These are phyloP conservation scores for Pseudonitzschia multiseries DNA, from an alignment of 108 stramenopile species.

Conservation along the genomic window DNA sequence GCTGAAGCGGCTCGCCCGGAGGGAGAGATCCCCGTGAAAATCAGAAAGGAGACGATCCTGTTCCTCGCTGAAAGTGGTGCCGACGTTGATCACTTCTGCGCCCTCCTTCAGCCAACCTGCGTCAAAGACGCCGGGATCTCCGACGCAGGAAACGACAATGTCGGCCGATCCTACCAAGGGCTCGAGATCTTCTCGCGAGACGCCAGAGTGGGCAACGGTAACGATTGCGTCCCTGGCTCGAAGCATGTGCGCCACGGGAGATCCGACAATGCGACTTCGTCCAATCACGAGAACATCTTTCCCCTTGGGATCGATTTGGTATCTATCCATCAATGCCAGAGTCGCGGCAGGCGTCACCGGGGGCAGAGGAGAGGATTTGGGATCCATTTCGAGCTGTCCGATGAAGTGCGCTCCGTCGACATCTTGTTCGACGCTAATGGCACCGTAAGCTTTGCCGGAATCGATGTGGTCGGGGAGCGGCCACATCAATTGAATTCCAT, in stretches of 20 bases:
- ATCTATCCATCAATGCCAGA: slow-evolving; percentile 92
- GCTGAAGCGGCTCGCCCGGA: slow-evolving; percentile 65
- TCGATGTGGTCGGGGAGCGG: slow-evolving; percentile 45
- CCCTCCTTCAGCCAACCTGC: slow-evolving; percentile 94
- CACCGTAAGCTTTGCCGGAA: slow-evolving; percentile 29
- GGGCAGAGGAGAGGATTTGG: slow-evolving; percentile 6
- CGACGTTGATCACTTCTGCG: slow-evolving; percentile 97
- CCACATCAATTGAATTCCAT: slow-evolving; percentile 62
- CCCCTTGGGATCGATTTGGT: slow-evolving; percentile 74
- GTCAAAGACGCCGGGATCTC: slow-evolving; percentile 84
- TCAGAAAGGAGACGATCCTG: slow-evolving; percentile 69
- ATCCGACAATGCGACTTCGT: slow-evolving; percentile 87
- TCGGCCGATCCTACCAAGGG: slow-evolving; percentile 81
- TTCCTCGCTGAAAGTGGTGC: slow-evolving; percentile 76
- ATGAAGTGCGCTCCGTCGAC: slow-evolving; percentile 49
- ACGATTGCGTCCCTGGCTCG: slow-evolving; percentile 92
- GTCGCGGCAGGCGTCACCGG: slow-evolving; percentile 94
- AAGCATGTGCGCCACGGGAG: slow-evolving; percentile 91
- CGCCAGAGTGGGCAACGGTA: slow-evolving; percentile 91
- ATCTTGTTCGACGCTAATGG: slow-evolving; percentile 37
- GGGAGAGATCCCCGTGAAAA: slow-evolving; percentile 92
- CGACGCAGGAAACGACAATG: slow-evolving; percentile 96
- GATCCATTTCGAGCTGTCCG: slow-evolving; percentile 25
- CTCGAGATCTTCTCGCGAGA: slow-evolving; percentile 62
- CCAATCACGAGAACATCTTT: slow-evolving; percentile 97